These are phyloP conservation scores for Leptosphaerulina australis DNA, from an alignment of 2,329 filamentous ascomycete genomes.

Conservation along the genomic window DNA sequence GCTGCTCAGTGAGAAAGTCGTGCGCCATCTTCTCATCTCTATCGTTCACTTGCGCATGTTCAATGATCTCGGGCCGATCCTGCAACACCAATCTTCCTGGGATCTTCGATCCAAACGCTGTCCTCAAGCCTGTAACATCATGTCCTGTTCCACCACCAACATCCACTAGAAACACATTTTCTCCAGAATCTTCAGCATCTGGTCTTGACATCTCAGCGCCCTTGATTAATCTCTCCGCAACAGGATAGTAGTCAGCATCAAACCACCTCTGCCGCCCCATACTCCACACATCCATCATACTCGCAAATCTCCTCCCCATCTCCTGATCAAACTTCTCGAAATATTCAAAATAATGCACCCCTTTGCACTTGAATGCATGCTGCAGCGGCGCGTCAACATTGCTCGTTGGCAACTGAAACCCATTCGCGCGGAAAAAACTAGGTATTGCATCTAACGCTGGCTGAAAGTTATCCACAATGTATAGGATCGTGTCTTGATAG, in stretches of 20 bases:
- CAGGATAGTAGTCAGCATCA: slow-evolving; percentile 30
- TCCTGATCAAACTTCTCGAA: slow-evolving; percentile 28
- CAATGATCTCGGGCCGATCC: slow-evolving; percentile 31
- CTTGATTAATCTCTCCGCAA: slow-evolving; percentile 28
- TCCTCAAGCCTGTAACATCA: slow-evolving; percentile 29
- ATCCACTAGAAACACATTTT: slow-evolving; percentile 29
- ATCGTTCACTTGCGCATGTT: slow-evolving; percentile 27
- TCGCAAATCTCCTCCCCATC: slow-evolving; percentile 34
- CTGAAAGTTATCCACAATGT: slow-evolving; percentile 30
- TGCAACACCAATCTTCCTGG: slow-evolving; percentile 32
- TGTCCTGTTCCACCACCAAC: slow-evolving; percentile 34
- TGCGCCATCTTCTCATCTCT: slow-evolving; percentile 41
- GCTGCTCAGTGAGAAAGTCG: slow-evolving; percentile 42
- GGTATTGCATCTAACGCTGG: slow-evolving; percentile 27
- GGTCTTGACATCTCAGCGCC: slow-evolving; percentile 14
- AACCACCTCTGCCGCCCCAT: slow-evolving; percentile 35
- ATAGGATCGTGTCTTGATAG: slow-evolving; percentile 33
- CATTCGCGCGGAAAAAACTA: slow-evolving; percentile 23
- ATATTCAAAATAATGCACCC: slow-evolving; percentile 32
- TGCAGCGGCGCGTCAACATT: slow-evolving; percentile 32
- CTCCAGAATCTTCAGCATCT: neutral
- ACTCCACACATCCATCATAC: slow-evolving; percentile 39
- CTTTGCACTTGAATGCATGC: slow-evolving; percentile 29
- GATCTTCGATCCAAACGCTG: slow-evolving; percentile 23
- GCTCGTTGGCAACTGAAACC: slow-evolving; percentile 24